phyloP scores from a whole-genome alignment of 805 yeast species.

The Cephaloascus fragrans region DNA sequence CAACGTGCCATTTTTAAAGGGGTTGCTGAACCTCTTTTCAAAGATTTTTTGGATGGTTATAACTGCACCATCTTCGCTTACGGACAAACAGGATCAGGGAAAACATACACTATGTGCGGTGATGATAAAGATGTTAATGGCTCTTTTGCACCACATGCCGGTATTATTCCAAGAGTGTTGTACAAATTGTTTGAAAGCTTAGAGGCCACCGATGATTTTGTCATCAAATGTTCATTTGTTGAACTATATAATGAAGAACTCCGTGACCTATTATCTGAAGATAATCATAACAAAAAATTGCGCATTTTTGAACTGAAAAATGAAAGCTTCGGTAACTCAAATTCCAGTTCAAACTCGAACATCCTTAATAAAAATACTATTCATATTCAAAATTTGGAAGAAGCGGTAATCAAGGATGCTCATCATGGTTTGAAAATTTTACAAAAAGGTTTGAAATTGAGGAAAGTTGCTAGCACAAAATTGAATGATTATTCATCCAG shows the following conservation, averaged over 20 bases:
- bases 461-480: conserved; percentile 66
- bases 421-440: conserved; percentile 47
- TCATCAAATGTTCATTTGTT: conserved; percentile 42
- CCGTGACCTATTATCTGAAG: conserved; percentile 33
- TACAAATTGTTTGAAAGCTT: conserved; percentile 24
- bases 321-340: conserved; percentile 6
- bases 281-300: conserved; percentile 17
- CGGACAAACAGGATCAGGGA: conserved; percentile 57
- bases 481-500: conserved; percentile 67
- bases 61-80: conserved; percentile 50
- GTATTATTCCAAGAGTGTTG: conserved; percentile 42
- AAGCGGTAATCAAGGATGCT: conserved; percentile 43
- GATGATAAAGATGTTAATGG: conserved; percentile 14
- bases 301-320: conserved; percentile 27
- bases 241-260: conserved; percentile 44
- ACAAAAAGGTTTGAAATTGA: conserved; percentile 43
- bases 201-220: conserved; percentile 15
- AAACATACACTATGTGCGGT: conserved; percentile 54
- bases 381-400: conserved; percentile 56
- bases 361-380: conserved; percentile 18
- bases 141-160: conserved; percentile 21
- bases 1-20: conserved; percentile 34
- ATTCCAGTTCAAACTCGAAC: conserved; percentile 1
- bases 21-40: conserved; percentile 36
- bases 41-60: conserved; percentile 39